These are phyloP conservation scores for Chlorella sp. DNA, from an alignment of 139 green algal genomes.

Conservation along the genomic window DNA sequence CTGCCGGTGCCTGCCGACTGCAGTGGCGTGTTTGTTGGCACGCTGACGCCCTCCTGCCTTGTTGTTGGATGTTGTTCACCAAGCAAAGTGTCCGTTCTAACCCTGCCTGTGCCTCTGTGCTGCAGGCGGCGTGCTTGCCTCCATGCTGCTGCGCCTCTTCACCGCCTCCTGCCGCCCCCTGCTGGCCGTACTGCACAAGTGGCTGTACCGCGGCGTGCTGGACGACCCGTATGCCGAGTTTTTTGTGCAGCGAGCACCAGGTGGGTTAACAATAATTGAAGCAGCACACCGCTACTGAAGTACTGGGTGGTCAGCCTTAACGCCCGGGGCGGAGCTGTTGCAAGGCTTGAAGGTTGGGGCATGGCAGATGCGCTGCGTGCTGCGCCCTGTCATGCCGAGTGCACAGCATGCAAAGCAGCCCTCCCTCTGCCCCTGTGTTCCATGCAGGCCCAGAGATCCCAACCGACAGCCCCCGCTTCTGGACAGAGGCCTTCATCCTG, in stretches of 20 bases:
- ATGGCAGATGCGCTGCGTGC: neutral
- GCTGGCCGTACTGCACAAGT: slow-evolving; percentile 42
- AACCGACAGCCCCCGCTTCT: slow-evolving; percentile 42
- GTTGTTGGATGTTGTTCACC: too few species aligned
- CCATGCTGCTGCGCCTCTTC: slow-evolving; percentile 35
- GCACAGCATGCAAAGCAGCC: neutral
- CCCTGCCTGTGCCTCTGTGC: too few species aligned
- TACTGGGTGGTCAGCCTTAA: neutral
- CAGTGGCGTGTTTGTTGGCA: neutral
- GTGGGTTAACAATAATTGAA: neutral
- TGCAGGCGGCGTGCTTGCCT: slow-evolving; percentile 33
- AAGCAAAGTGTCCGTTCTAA: neutral
- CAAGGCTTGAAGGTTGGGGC: neutral
- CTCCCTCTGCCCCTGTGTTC: neutral
- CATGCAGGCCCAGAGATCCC: slow-evolving; percentile 20
- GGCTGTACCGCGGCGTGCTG: slow-evolving; percentile 47
- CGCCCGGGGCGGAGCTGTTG: too few species aligned
- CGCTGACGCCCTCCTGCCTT: neutral
- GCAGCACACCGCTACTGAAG: too few species aligned
- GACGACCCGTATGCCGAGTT: slow-evolving; percentile 23
- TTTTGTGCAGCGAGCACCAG: slow-evolving; percentile 24
- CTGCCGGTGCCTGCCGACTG: neutral
- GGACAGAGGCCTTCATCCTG: slow-evolving; percentile 40
- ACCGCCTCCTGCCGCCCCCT: slow-evolving; percentile 40
- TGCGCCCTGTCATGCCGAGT: neutral